Conservation (phyloP, 2,329 filamentous ascomycete species). For the Botrytis byssoidea region DNA sequence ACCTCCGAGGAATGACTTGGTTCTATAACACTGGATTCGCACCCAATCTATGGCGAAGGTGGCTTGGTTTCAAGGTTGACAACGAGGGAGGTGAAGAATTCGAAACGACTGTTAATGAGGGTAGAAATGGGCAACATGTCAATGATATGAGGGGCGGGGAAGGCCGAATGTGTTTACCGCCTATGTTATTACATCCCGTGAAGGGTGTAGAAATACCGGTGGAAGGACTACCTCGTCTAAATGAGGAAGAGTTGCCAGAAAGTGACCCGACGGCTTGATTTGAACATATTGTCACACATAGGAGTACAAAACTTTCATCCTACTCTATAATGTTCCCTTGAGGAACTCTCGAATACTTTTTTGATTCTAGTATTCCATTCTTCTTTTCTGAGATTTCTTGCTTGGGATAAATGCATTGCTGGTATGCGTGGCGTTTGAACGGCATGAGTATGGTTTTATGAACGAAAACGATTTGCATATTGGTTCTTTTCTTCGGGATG, state of each 20-base stretch:
- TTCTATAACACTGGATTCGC: conserved; percentile 87
- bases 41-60: conserved; percentile 76
- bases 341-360: neutral
- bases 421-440: conserved; percentile 10
- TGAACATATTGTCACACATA: neutral
- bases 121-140: conserved; percentile 40
- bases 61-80: conserved; percentile 79
- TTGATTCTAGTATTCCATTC: neutral
- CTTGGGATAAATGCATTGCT: conserved; percentile 3
- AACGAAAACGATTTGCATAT: neutral
- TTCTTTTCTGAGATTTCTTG: neutral
- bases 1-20: conserved; percentile 84
- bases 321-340: neutral
- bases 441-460: conserved; percentile 5
- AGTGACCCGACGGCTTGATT: conserved; percentile 39
- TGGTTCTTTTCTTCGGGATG: neutral
- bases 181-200: conserved; percentile 85
- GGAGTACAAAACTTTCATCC: neutral
- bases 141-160: conserved; percentile 62
- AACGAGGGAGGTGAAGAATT: conserved; percentile 76
- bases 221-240: conserved; percentile 25
- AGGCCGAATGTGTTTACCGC: conserved; percentile 86
- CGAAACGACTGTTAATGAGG: conserved; percentile 58
- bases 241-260: conserved; percentile 32
- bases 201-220: conserved; percentile 65